These are phyloP conservation scores for Rhizoclosmatium sp. DNA, from an alignment of 192 early-diverging fungal species.

Conservation along the genomic window DNA sequence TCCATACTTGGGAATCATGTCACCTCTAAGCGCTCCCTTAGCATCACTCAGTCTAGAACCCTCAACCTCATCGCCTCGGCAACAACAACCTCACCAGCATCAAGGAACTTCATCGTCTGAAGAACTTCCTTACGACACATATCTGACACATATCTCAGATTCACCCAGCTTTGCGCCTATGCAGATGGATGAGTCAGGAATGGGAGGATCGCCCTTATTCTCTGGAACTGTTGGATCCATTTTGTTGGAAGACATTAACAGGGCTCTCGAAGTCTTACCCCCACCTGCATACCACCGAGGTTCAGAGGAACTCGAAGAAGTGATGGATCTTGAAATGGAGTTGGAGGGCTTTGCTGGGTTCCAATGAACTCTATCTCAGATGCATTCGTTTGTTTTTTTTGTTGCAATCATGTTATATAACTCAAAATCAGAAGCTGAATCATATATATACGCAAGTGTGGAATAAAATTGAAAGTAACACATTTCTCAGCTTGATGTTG, in stretches of 20 bases:
- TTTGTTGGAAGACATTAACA: not conserved
- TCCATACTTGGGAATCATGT: slow-evolving; percentile 28
- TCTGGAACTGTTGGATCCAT: not conserved
- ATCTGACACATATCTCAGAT: not conserved
- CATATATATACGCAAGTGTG: too few species aligned
- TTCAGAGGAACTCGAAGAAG: not conserved
- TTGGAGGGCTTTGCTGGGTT: slow-evolving; percentile 1
- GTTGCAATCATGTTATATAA: too few species aligned
- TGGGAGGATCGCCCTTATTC: not conserved
- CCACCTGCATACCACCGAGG: not conserved
- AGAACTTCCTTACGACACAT: not conserved
- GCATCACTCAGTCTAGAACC: not conserved
- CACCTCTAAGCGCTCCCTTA: not conserved
- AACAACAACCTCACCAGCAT: not conserved
- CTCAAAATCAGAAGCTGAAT: too few species aligned
- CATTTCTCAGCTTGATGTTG: too few species aligned
- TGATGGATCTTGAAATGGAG: not conserved
- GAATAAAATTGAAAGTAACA: too few species aligned
- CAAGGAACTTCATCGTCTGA: not conserved
- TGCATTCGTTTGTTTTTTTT: too few species aligned
- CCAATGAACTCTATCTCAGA: not conserved
- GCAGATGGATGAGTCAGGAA: not conserved
- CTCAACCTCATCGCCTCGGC: not conserved
- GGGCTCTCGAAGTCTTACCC: not conserved
- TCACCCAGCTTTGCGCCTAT: slow-evolving; percentile 5